Evolutionary conservation across 257 asterid genomes (phyloP), one percentile per base, ranked within the genome.

Genomic region (Solanum gandarillasii): DNA sequence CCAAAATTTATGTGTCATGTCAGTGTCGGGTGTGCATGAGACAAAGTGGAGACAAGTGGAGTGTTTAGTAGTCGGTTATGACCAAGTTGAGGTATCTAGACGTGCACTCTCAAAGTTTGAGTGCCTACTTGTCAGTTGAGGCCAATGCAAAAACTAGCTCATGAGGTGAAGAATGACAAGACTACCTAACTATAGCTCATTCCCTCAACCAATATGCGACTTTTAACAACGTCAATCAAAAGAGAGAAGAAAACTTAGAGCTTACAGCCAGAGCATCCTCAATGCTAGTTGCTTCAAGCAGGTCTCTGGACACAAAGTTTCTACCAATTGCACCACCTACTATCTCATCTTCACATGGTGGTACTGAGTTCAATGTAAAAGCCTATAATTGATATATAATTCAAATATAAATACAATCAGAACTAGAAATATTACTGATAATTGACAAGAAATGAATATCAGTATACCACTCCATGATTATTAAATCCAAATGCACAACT

Each of bases 401-500:
- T 35, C 32, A 34, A 18, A 12, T 35, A 48, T 18, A 14, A 31
- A 38, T 21, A 87, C 58, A 43, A 20, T 87, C 31, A 18, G 46
- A 62, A 55, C 41, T 65, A 60, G 18, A 29, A 14, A 14, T 46
- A 87, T 65, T 36, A 82, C 21, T 6, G 23, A 43, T 27, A 58
- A 25, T 60, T 62, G 71, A 29, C 43, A 25, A 83, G 29, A 18
- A 5, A 43, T 12, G 31, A 36, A 68, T 8, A 27, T 65, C 2
- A 18, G 75, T 31, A 29, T 68, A 68, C 99, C 98, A 96, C 92
- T 86, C 98, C 99, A 87, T 90, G 92, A 84, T 68, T 93, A 87
- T 94, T 96, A 92, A 95, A 95, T 41, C 96, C 99, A 86, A 96
- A 96, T 13, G 99, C 98, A 87, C 99, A 96, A 92, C 95, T 96